Evolutionary conservation across 176 grass and related monocot genomes (phyloP), one percentile per base, ranked within the genome.

Genomic region (Dactylis glomerata): DNA sequence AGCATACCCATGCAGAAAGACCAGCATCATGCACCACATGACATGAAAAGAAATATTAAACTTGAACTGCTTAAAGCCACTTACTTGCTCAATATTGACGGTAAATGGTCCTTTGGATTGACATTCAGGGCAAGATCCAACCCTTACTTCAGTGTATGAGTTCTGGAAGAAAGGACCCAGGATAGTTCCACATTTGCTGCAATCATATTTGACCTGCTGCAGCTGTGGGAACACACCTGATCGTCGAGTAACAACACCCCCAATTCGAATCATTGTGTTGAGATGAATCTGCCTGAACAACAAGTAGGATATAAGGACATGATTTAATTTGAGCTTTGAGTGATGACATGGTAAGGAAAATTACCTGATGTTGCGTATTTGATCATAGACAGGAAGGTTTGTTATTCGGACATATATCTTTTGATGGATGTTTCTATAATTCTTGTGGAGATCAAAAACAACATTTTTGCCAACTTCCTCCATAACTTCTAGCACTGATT

Each of bases 81-180:
- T 85, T 82, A 88, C 93, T 87, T 99, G 96, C 87, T 99, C 96
- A 65, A 99, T 79, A 68, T 99, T 99, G 41, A 99, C 79, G 12
- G 93, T 96, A 88, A 99, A 99, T 64, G 96, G 93, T 55, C 96
- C 93, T 90, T 99, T 99, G 8, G 96, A 96, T 68, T 99, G 91
- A 75, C 93, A 96, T 85, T 99, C 96, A 62, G 93, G 96, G 73
- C 96, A 99, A 40, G 93, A 96, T 52, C 93, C 96, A 57, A 96
- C 96, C 78, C 87, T 99, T 19, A 99, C 93, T 90, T 99, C 93
- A 49, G 91, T 85, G 86, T 99, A 99, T 44, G 96, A 96, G 84
- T 96, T 99, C 70, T 99, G 91, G 70, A 99, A 99, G 79, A 99
- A 99, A 77, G 96, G 96, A 5, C 96, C 96, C 65, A 99, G 89